Evolutionary conservation across 139 green algal genomes (phyloP).

Genomic region (Chlamydomonas asymmetrica): DNA sequence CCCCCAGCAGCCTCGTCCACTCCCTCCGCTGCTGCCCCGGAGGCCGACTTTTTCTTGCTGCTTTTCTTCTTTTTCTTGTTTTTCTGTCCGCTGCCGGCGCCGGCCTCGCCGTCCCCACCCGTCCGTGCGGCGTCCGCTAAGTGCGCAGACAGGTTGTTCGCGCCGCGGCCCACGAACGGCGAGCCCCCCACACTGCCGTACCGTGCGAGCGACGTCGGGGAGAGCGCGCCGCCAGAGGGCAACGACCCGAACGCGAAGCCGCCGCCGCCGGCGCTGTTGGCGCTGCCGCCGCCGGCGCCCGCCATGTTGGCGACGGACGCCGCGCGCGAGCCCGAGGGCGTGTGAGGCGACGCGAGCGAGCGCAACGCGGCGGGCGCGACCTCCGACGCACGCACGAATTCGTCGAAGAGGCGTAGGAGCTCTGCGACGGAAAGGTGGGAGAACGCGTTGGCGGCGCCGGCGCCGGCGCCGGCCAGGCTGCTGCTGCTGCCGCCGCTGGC

Average conservation of each 20-base stretch:
- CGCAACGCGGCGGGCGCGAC: neutral
- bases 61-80: neutral
- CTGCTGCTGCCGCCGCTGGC: too few relatives aligned
- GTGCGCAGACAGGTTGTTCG: too few relatives aligned
- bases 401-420: constrained; percentile 22
- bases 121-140: too few relatives aligned
- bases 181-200: too few relatives aligned
- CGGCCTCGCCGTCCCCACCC: neutral
- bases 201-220: too few relatives aligned
- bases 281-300: neutral
- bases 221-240: too few relatives aligned
- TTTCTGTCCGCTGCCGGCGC: neutral
- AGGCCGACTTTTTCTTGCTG: neutral
- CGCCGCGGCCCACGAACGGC: too few relatives aligned
- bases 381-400: constrained; percentile 4
- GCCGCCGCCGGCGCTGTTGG: neutral
- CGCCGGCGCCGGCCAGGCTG: too few relatives aligned
- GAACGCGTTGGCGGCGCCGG: too few relatives aligned
- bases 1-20: neutral
- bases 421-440: constrained; percentile 3
- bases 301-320: neutral
- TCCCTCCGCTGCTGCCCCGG: neutral
- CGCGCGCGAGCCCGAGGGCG: neutral
- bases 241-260: neutral
- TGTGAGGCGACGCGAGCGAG: neutral